Evolutionary conservation across 1,139 yeast species (phyloP).

Genomic region (Suhomyces terraborum): DNA sequence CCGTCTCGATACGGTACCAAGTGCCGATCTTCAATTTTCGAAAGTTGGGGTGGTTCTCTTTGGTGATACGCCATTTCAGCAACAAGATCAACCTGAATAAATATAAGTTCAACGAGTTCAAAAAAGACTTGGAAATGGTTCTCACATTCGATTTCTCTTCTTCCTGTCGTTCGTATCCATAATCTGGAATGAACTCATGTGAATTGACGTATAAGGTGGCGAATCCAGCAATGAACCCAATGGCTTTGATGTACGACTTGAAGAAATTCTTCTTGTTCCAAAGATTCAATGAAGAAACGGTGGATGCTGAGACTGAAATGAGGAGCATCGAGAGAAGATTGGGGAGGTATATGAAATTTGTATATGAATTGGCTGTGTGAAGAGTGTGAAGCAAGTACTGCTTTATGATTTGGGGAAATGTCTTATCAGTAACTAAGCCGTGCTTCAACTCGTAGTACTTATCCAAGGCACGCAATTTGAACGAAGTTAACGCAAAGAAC

Average conservation of each 20-base stretch:
- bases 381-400: slow-evolving; percentile 26
- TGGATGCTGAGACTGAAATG: slow-evolving; percentile 34
- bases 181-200: slow-evolving; percentile 29
- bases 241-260: slow-evolving; percentile 37
- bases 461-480: slow-evolving; percentile 31
- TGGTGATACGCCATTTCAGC: slow-evolving; percentile 47
- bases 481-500: slow-evolving; percentile 24
- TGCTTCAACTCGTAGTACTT: slow-evolving; percentile 32
- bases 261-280: slow-evolving; percentile 28
- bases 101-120: slow-evolving; percentile 37
- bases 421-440: slow-evolving; percentile 18
- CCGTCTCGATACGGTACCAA: slow-evolving; percentile 42
- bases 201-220: slow-evolving; percentile 32
- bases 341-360: slow-evolving; percentile 42
- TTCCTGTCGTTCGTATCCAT: slow-evolving; percentile 20
- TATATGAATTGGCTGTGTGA: slow-evolving; percentile 34
- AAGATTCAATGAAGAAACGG: slow-evolving; percentile 20
- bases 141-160: slow-evolving; percentile 23
- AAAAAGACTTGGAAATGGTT: slow-evolving; percentile 29
- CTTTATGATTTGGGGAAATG: slow-evolving; percentile 16
- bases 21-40: slow-evolving; percentile 24
- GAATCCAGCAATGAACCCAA: slow-evolving; percentile 41
- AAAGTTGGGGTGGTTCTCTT: slow-evolving; percentile 43
- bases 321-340: slow-evolving; percentile 40
- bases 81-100: slow-evolving; percentile 38